phyloP scores from a whole-genome alignment of 1,284 basidiomycete genomes.

The Cryptococcus sp. region DNA sequence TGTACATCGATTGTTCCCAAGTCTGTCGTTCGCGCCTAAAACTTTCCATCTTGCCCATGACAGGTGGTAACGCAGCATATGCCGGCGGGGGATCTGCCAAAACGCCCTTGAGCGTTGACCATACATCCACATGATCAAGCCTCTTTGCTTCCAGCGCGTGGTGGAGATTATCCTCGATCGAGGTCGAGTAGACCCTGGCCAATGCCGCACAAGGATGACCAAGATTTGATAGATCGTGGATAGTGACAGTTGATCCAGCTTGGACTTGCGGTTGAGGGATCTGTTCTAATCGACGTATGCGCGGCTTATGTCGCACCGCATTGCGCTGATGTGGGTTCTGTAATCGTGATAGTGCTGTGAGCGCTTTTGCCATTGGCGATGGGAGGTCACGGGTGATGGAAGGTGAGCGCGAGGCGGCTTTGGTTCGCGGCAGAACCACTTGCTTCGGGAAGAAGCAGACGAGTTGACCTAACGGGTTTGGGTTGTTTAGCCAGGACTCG shows the following conservation, averaged over 20 bases:
- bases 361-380: conserved; percentile 43
- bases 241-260: conserved; percentile 59
- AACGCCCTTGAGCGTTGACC: conserved; percentile 63
- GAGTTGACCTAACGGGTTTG: conserved; percentile 64
- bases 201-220: conserved; percentile 61
- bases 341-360: conserved; percentile 42
- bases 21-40: conserved; percentile 24
- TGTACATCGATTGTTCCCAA: conserved; percentile 44
- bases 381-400: conserved; percentile 32
- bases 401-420: conserved; percentile 44
- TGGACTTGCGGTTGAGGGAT: conserved; percentile 29
- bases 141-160: conserved; percentile 64
- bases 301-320: conserved; percentile 23
- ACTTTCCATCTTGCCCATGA: conserved; percentile 4
- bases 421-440: conserved; percentile 40
- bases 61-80: conserved; percentile 24
- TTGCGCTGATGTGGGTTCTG: conserved; percentile 37
- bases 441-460: conserved; percentile 76
- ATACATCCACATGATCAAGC: conserved; percentile 72
- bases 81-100: conserved; percentile 45
- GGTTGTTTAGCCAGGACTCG: too few species aligned
- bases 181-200: conserved; percentile 61
- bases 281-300: conserved; percentile 27
- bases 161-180: conserved; percentile 61
- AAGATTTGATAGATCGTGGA: conserved; percentile 63